Evolutionary conservation across 2,329 filamentous ascomycete species (phyloP).

Genomic region (Parastagonospora nodorum): DNA sequence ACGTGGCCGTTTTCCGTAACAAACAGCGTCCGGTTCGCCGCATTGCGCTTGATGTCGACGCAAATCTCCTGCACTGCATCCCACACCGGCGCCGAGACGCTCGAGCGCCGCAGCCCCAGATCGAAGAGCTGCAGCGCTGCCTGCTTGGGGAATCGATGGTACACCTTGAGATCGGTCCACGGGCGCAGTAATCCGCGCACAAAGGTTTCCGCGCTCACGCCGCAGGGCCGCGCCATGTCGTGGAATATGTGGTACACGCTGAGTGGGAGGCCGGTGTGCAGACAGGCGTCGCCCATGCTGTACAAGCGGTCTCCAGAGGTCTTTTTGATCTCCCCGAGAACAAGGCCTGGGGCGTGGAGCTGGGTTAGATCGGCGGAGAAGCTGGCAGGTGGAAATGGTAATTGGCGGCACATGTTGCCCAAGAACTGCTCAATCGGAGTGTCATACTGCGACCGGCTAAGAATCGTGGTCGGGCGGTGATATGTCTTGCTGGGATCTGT

Average conservation of each 20-base stretch:
- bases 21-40: neutral
- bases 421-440: neutral
- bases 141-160: too few species aligned
- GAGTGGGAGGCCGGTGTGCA: neutral
- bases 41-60: neutral
- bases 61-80: neutral
- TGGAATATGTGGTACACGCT: neutral
- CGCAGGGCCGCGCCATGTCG: neutral
- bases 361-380: neutral
- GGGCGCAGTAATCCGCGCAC: too few species aligned
- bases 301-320: neutral
- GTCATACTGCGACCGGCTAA: neutral
- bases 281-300: neutral
- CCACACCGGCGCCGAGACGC: too few species aligned
- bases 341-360: neutral
- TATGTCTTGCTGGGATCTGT: neutral
- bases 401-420: neutral
- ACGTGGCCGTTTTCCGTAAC: neutral
- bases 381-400: neutral
- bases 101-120: too few species aligned
- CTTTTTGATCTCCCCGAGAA: neutral
- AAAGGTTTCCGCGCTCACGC: neutral
- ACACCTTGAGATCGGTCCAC: too few species aligned
- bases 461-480: neutral
- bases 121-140: too few species aligned